Evolutionary conservation across 352 stramenopile species (phyloP), one percentile per base, ranked within the genome.

Genomic region (Phytophthora hibernalis): DNA sequence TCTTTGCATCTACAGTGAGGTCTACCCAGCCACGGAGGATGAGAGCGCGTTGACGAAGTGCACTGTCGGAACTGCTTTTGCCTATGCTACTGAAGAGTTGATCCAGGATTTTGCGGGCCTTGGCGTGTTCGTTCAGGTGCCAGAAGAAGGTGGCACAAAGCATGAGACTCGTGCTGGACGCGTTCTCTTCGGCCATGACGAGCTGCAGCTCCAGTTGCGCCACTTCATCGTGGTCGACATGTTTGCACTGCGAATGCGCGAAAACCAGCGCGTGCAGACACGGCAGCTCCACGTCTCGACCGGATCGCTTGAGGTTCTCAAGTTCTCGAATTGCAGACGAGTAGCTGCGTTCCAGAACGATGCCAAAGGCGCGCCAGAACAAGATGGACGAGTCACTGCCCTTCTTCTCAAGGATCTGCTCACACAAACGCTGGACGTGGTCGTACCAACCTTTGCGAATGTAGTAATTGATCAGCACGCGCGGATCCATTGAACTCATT

Each of bases 381-480:
- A 94, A 26, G 15, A 97, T 71, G n/a, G 70, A 61, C 18, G 84
- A 70, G 58, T 97, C 91, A 30, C 74, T 92, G 64, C 88, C 90
- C 56, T 89, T 87, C 72, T 94, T 96, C 53, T 76, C 68, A 13
- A 96, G 77, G n/a, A 92, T 60, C 20, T 75, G 71, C 73, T 94
- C 85, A 57, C 89, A 96, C 3, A 95, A 70, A 6, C 82, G 79
- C 70, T 96, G 85, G 7, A 95, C 82, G 62, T 97, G 89, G 58
- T 92, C 75, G 60, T 90, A 96, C 84, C 89, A 96, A 50, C 90
- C 85, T 65, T 96, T 92, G 62, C 90, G 85, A 37, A 94, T 59
- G 70, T 96, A 97, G 67, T 93, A 96, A 67, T 95, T 92, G 76
- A 93, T 92, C 26, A 95, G 69, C 52, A 85, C 86, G 43, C 79